Base-by-base conservation (phyloP, 2,329 filamentous ascomycete genomes). In the Pestalotiopsis sp. region DNA sequence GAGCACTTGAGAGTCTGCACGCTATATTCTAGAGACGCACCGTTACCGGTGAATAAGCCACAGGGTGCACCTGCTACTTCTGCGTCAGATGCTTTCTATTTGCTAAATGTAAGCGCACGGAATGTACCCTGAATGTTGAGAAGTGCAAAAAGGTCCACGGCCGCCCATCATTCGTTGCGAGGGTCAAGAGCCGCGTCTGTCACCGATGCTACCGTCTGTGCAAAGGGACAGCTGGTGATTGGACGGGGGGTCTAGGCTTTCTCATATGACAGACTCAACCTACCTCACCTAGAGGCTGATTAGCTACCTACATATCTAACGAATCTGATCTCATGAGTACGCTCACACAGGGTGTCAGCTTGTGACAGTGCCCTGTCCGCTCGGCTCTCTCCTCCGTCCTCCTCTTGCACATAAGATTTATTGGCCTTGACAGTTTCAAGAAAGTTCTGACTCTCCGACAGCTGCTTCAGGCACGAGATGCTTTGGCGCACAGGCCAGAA, bases 331-430 rank as follows among this genome's bases (percentile, higher is more conserved):
- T 45, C 12, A 13, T 12, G 14, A 17, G 39, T 12, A n/a, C 45
- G 17, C 45, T 20, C n/a, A 61, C 59, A 61, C 59, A 59, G 25
- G 27, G 25, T 59, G 57, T 27, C 25, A 61, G 27, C 31, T 61
- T 61, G 59, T 61, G 59, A 61, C 59, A 61, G 31, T 39, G 59
- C 27, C 20, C 59, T 61, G 25, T 31, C 57, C 59, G n/a, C 59
- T 61, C 59, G 59, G 25, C 27, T 27, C 20, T 27, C 20, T 31
- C 27, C 27, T 31, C 27, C 27, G 27, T 31, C 27, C 27, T 31
- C 27, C 27, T 31, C 27, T 31, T 31, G 6, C 27, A 31, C 27
- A 31, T 31, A 31, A 31, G 27, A 31, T 14, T 61, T 27, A 7
- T 27, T 39, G 25, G 25, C 36, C 25, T 12, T 61, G 59, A 38